A percentile compares a stretch with the other conserved stretches of the same genome.
These are phyloP conservation scores for Vigna hirtella DNA, from an alignment of 306 rosid species.

Conservation along the genomic window DNA sequence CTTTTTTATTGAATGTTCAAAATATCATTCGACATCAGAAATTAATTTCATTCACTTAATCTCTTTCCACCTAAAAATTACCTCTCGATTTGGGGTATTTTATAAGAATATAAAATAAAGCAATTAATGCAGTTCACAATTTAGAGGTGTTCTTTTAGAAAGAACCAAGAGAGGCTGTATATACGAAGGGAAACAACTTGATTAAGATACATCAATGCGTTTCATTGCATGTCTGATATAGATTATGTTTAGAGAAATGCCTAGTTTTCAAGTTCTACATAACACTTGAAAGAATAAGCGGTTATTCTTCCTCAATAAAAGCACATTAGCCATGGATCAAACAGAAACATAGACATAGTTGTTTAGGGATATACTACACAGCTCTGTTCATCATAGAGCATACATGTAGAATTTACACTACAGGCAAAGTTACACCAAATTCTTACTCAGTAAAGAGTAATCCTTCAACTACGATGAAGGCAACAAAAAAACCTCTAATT, in stretches of 20 bases:
- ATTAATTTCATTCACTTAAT: background rate
- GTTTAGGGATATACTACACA: slow-evolving; percentile 1
- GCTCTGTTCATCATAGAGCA: slow-evolving; percentile 16
- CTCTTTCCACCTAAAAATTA: background rate
- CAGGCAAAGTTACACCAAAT: slow-evolving; percentile 16
- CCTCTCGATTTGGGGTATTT: background rate
- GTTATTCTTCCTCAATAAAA: background rate
- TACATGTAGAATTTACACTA: background rate
- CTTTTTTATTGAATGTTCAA: slow-evolving; percentile 4
- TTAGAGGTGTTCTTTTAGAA: background rate
- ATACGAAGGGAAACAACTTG: slow-evolving; percentile 21
- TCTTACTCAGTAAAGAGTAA: background rate
- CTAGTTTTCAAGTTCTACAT: background rate
- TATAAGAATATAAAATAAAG: background rate
- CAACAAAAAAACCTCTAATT: background rate
- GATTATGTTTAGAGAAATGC: background rate
- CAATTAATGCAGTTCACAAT: background rate
- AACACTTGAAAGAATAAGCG: background rate
- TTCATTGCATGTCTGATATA: background rate
- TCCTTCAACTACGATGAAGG: background rate
- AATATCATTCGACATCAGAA: slow-evolving; percentile 10
- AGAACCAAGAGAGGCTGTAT: background rate
- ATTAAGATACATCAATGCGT: slow-evolving; percentile 13
- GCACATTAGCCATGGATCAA: background rate
- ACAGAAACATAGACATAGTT: background rate